phyloP scores from a whole-genome alignment of 2,329 filamentous ascomycete genomes.

The Fusarium nematophilum region DNA sequence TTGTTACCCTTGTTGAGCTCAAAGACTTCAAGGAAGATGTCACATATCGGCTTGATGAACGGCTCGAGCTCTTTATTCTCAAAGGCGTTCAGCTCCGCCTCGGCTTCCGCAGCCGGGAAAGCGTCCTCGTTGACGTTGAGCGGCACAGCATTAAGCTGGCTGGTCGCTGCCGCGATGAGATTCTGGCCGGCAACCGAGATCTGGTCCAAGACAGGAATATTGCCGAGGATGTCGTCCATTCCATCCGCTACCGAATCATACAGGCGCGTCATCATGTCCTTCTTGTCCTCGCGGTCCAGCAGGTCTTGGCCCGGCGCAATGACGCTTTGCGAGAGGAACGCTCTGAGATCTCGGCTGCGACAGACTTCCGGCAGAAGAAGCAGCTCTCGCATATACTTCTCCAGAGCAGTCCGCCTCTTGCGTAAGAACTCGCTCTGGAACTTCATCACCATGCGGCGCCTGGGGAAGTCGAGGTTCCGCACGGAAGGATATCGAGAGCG shows the following conservation, averaged over 20 bases:
- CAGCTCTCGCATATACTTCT: constrained; percentile 85
- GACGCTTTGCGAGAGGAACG: constrained; percentile 91
- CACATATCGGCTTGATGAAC: constrained; percentile 98
- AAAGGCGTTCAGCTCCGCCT: constrained; percentile 93
- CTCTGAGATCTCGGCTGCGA: constrained; percentile 88
- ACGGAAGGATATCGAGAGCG: constrained; percentile 88
- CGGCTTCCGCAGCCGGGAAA: constrained; percentile 76
- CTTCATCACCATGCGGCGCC: constrained; percentile 93
- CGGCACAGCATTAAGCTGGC: constrained; percentile 68
- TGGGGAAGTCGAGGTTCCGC: constrained; percentile 89
- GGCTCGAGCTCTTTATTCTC: constrained; percentile 90
- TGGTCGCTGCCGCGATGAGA: constrained; percentile 81
- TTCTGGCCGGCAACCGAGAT: constrained; percentile 93
- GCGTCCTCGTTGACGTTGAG: constrained; percentile 64
- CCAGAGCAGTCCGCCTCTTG: constrained; percentile 84
- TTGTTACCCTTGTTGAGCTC: constrained; percentile 95
- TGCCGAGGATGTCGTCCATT: constrained; percentile 97
- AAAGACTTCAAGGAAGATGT: constrained; percentile 96
- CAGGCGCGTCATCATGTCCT: constrained; percentile 90
- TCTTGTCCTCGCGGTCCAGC: constrained; percentile 72
- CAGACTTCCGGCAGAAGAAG: constrained; percentile 92
- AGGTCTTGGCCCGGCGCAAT: constrained; percentile 71
- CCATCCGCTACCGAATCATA: constrained; percentile 98
- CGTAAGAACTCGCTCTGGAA: constrained; percentile 95
- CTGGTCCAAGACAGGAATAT: constrained; percentile 94